Base-by-base conservation (phyloP, 257 asterid species). In the Penstemon barbatus region DNA sequence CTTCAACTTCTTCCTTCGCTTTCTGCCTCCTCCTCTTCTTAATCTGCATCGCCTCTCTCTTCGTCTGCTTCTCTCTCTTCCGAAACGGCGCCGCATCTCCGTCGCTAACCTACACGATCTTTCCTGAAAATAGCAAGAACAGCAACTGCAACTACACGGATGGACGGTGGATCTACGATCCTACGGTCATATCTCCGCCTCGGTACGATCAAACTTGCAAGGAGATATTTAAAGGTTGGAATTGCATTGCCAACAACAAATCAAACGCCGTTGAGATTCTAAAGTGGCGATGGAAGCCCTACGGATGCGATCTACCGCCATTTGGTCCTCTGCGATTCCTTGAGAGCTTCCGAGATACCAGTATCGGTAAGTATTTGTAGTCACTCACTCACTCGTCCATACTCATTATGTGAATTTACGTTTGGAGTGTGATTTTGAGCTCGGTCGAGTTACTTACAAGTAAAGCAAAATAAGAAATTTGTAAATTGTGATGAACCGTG, bases 221-320 rank as follows among this genome's bases (percentile, higher is more conserved):
- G 86, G 99, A 89, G 88, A 91, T 94, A 75, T 94, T 79, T 83
- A 89, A 86, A 74, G 97, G 99, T n/a, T 91, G 97, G 97, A 94
- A 87, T 77, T 94, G 99, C 83, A 83, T 94, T 46, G 89, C 83
- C 57, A 73, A 88, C 52, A 74, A 81, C 74, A 89, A 91, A 80
- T 74, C 90, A 64, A 94, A 91, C 70, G 96, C 96, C 10, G 19
- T 82, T 72, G 96, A 93, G 57, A 79, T 86, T 71, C 73, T 83
- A 58, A 94, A 76, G 78, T 94, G 97, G 97, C 87, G 87, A 3
- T 94, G 99, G 97, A 89, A 87, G 75, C 97, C 99, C 74, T 72
- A 82, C 72, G 77, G 46, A 41, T 94, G 99, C 55, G 89, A 89
- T 65, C 90, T 94, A 10, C 90, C 93, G 45, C 86, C 59, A 65